Percentiles rank a stretch among this genome's conserved stretches.
Evolutionary conservation across 2,329 filamentous ascomycete species (phyloP).

Genomic region (Aspergillus eucalypticola): DNA sequence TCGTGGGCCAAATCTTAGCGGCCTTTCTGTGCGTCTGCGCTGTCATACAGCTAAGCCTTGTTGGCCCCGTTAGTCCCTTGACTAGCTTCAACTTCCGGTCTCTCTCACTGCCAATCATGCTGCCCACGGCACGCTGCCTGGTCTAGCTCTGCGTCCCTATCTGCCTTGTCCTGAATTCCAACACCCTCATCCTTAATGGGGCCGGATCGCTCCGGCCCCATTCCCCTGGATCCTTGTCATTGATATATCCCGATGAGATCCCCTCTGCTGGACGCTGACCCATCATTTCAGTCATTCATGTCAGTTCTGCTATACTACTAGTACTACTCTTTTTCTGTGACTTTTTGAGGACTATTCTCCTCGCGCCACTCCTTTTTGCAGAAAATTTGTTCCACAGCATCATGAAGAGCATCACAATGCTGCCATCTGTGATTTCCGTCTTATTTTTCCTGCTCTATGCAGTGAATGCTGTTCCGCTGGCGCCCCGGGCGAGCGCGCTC

Average conservation of each 20-base stretch:
- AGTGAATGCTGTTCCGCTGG: slow-evolving; percentile 12
- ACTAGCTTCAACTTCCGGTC: background rate
- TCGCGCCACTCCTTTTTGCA: background rate
- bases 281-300: background rate
- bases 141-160: background rate
- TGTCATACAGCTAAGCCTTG: slow-evolving; percentile 1
- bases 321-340: background rate
- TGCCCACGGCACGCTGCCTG: background rate
- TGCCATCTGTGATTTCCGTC: background rate
- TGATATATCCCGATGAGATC: background rate
- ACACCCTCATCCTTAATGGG: background rate
- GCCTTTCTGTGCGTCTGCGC: background rate
- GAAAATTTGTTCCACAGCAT: too few relatives aligned
- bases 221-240: background rate
- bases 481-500: background rate
- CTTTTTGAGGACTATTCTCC: background rate
- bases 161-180: background rate
- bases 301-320: background rate
- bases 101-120: background rate
- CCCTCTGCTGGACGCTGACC: background rate
- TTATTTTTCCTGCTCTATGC: slow-evolving; percentile 12
- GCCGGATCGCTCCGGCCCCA: background rate
- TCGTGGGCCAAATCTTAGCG: background rate
- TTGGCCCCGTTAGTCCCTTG: background rate
- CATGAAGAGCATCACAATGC: background rate